phyloP scores from a whole-genome alignment of 768 basidiomycete species.

The Russula sp. region DNA sequence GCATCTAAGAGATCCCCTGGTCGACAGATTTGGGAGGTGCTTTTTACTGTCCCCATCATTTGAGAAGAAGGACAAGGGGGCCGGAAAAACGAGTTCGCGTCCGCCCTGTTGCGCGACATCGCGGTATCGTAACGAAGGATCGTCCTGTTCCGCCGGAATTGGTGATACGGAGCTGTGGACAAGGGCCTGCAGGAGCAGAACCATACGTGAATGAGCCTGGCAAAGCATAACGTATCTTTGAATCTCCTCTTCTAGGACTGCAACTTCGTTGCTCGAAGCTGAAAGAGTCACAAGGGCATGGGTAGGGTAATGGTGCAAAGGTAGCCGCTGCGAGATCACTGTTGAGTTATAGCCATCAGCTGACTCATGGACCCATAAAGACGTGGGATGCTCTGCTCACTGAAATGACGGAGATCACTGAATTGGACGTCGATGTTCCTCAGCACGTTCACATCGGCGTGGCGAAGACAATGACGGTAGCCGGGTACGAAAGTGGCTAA shows the following conservation, averaged over 20 bases:
- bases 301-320: conserved; percentile 64
- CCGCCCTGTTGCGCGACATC: conserved; percentile 25
- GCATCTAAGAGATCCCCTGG: neutral
- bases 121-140: conserved; percentile 26
- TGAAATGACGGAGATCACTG: conserved; percentile 52
- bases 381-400: conserved; percentile 38
- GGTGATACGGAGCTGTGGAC: conserved; percentile 51
- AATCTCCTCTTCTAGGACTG: conserved; percentile 29
- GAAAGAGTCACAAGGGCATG: conserved; percentile 53
- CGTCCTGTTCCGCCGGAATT: conserved; percentile 27
- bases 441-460: conserved; percentile 34
- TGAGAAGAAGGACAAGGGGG: conserved; percentile 51
- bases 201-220: conserved; percentile 65
- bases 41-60: neutral
- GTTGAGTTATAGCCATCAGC: neutral
- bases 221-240: conserved; percentile 41
- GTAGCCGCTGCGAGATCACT: conserved; percentile 61
- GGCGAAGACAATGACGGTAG: conserved; percentile 39
- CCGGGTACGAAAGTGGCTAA: conserved; percentile 50
- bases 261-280: conserved; percentile 28
- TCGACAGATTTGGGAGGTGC: neutral
- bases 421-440: conserved; percentile 47
- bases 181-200: conserved; percentile 65
- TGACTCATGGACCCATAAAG: neutral
- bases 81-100: conserved; percentile 65